Evolutionary conservation across 768 basidiomycete genomes (phyloP), one percentile per base, ranked within the genome.

Genomic region (Omphalotus guepiniiformis): DNA sequence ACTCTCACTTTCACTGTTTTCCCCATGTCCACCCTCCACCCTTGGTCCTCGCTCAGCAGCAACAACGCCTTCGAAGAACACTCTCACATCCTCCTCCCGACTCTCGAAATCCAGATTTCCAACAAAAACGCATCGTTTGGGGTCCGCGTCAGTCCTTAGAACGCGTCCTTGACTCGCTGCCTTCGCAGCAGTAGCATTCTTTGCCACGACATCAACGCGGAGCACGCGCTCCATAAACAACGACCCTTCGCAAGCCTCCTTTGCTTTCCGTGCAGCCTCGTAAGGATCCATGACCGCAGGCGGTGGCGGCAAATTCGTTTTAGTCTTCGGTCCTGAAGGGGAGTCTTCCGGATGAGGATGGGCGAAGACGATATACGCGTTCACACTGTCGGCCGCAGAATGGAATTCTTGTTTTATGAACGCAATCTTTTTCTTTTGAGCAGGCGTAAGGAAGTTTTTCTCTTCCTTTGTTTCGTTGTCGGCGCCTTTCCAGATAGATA

Each of bases 321-420:
- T 39, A 19, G 26, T 35, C 37, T n/a, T 18, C 12, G 46, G 12
- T 13, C 26, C 36, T 3, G 64, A 50, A 2, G 74, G 70, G 21
- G 77, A 68, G 23, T 57, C 58, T 15, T 56, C 47, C 8, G 76
- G 75, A 3, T 60, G 50, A 6, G 81, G 75, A 57, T 93, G 81
- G 1, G 90, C 89, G 62, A 97, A 93, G 16, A 98, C 92, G 39
- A 95, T 66, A 63, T 99, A 99, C 1, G 91, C 89, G 58, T 93
- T 89, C 49, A 90, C 79, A 15, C 80, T 75, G 55, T 81, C 82
- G 3, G 85, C 83, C 27, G 79, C 75, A 2, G 82, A 71, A 65
- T 98, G 93, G 58, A 97, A 81, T 55, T 95, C 91, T 45, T 84
- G 83, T 60, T 93, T 89, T 62, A 98, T 96, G 64, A 93, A 96